Conservation (phyloP, 2,329 filamentous ascomycete species). For the Fusarium chlamydosporum region DNA sequence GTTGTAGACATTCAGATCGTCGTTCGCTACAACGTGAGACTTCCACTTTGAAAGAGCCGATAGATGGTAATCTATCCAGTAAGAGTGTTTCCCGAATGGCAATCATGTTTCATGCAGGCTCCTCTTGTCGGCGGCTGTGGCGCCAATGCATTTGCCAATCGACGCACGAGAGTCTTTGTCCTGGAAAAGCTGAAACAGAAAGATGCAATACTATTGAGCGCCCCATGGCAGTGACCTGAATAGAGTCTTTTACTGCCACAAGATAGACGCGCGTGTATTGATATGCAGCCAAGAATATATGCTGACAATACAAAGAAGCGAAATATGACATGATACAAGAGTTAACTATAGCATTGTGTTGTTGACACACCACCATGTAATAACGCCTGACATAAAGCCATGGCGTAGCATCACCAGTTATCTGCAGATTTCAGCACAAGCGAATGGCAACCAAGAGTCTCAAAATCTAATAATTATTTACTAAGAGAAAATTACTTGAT, state of each 20-base stretch:
- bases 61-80: neutral
- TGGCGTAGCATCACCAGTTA: neutral
- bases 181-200: neutral
- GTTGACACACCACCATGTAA: neutral
- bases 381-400: neutral
- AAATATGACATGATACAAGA: neutral
- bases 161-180: neutral
- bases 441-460: neutral
- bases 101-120: constrained; percentile 30
- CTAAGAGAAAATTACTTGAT: constrained; percentile 1
- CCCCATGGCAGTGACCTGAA: neutral
- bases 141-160: neutral
- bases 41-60: neutral
- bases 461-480: constrained; percentile 4
- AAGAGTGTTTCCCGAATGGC: constrained; percentile 1
- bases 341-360: neutral
- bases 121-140: constrained; percentile 10
- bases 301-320: neutral
- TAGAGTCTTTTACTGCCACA: neutral
- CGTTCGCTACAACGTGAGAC: constrained; percentile 10
- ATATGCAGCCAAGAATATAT: neutral
- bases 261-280: constrained; percentile 1
- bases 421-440: neutral
- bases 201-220: neutral
- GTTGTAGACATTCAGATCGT: constrained; percentile 30